These are phyloP conservation scores for Ambrosia trifida DNA, from an alignment of 129 eudicot species.

Conservation along the genomic window DNA sequence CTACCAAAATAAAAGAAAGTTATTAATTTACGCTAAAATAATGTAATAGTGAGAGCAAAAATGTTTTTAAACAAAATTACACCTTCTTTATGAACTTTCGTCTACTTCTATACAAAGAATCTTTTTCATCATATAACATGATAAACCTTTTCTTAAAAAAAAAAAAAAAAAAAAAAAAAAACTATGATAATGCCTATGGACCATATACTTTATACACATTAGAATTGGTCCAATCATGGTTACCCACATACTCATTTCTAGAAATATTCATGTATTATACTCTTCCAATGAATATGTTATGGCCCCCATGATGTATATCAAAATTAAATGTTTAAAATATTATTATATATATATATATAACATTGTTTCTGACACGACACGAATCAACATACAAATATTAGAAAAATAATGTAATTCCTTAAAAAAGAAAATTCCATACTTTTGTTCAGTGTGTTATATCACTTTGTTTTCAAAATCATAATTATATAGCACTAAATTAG, in stretches of 20 bases:
- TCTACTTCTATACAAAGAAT: constrained; percentile 13
- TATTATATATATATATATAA: no score
- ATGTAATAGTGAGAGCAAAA: neutral
- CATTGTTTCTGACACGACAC: no score
- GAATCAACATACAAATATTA: no score
- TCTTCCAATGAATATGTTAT: constrained; percentile 7
- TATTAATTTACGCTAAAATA: neutral
- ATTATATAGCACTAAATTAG: constrained; percentile 9
- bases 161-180: neutral
- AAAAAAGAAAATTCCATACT: no score
- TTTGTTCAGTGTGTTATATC: neutral
- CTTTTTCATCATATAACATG: constrained; percentile 30
- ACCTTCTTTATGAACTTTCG: neutral
- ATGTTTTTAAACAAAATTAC: neutral
- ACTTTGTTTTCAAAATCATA: neutral
- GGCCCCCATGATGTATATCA: neutral
- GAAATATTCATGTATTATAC: neutral
- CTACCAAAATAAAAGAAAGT: constrained; percentile 29
- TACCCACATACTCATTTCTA: constrained; percentile 23
- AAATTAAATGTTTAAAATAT: no score
- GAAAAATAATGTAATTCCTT: no score
- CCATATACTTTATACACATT: constrained; percentile 33
- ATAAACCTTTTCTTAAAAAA: constrained; percentile 17
- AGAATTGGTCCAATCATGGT: constrained; percentile 33
- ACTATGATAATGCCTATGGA: constrained; percentile 31